Evolutionary conservation across 106 monocot species (phyloP), one percentile per base, ranked within the genome.

Genomic region (Dioscorea zingiberensis): DNA sequence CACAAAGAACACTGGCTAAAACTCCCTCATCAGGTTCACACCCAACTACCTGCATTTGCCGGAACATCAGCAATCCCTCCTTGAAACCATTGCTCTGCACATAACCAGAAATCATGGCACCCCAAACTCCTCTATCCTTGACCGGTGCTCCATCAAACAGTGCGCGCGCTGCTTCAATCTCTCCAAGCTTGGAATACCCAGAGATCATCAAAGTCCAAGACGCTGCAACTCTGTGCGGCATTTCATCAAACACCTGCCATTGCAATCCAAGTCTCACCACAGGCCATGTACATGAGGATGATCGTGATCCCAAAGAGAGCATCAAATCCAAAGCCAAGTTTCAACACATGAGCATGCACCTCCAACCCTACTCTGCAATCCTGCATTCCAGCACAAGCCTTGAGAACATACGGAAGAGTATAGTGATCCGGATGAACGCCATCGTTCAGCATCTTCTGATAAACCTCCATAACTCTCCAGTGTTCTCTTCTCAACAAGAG

Each of bases 91-190:
- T 81, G 63, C 81, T 74, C 69, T 78, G 77, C 0, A 81, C 74
- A 29, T 88, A 81, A 12, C 81, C 71, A 21, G 72, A 68, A 21
- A 88, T 72, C 77, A 88, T 78, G 6, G 74, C 68, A 27, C 78
- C 78, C 75, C 71, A 84, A 21, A 73, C 47, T 23, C 74, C 75
- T 21, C 46, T 51, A 55, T 88, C 75, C 44, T 58, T 79, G 2
- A 30, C 44, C 9, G 62, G 75, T 2, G 75, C 70, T 63, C 49
- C 49, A 30, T 84, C 81, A 19, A 88, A 88, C 2, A 88, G 26
- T 17, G 7, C 15, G 0, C 80, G 27, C 16, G 77, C 84, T 14
- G 11, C 55, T 18, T 62, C 65, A 4, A 81, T 54, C 24, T 77
- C 68, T 25, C 87, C 87, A 25, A 71, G 44, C 62, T 80, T 80